Evolutionary conservation across 495 filamentous ascomycete genomes (phyloP).

Genomic region (Geoglossum glabrum): DNA sequence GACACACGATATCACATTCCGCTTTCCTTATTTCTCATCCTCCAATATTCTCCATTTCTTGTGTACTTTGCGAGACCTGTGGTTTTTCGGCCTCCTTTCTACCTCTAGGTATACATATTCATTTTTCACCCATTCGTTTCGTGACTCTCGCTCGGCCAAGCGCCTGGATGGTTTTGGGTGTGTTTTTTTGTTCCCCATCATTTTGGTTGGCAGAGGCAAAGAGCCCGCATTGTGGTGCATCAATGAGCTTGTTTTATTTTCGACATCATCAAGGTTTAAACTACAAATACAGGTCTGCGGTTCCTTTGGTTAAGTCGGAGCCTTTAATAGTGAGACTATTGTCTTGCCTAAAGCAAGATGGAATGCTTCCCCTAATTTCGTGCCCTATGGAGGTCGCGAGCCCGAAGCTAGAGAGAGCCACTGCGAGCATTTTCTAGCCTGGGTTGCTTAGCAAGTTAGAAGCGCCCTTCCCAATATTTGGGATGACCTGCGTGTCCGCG

Average conservation of each 20-base stretch:
- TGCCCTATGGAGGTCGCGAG: too few relatives aligned
- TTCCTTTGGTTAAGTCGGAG: not conserved
- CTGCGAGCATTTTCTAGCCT: too few relatives aligned
- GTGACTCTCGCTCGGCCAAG: not conserved
- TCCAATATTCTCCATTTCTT: not conserved
- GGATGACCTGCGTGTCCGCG: not conserved
- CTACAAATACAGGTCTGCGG: conserved; percentile 1
- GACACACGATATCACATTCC: not conserved
- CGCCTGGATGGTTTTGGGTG: not conserved
- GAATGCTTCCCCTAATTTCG: too few relatives aligned
- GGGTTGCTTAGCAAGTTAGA: too few relatives aligned
- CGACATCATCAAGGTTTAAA: not conserved
- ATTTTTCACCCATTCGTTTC: not conserved
- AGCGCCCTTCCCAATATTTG: too few relatives aligned
- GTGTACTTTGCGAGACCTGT: not conserved
- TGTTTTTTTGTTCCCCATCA: too few relatives aligned
- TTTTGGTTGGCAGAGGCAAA: not conserved
- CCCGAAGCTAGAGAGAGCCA: too few relatives aligned
- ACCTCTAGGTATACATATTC: not conserved
- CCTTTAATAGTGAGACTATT: not conserved
- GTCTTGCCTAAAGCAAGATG: not conserved
- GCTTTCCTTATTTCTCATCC: not conserved
- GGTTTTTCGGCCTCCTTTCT: not conserved
- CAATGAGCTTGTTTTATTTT: not conserved
- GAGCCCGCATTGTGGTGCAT: not conserved